Base-by-base conservation (phyloP, 805 yeast genomes). In the Spathaspora boniae region DNA sequence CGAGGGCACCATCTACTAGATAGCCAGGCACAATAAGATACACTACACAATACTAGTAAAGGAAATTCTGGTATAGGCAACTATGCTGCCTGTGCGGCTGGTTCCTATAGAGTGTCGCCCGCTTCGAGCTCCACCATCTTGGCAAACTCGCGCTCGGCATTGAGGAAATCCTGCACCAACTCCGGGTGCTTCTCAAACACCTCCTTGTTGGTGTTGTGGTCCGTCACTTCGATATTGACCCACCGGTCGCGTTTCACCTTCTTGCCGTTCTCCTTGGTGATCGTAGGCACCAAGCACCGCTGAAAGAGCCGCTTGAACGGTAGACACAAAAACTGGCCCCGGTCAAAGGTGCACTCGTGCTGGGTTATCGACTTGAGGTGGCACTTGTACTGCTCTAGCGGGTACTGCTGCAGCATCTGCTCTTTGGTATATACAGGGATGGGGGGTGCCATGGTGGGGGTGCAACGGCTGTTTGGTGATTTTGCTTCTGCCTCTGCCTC, bases 1-100 rank as follows among this genome's bases (percentile, higher is more conserved):
- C 8, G 99, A 93, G 66, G 97, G 97, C 7, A 62, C 82, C 24
- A 76, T 80, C 9, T 86, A 80, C 50, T 61, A 49, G 31, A 9
- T 22, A n/a, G n/a, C n/a, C n/a, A n/a, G n/a, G n/a, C n/a, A n/a
- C n/a, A n/a, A n/a, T n/a, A n/a, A n/a, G n/a, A n/a, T n/a, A n/a
- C n/a, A n/a, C n/a, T n/a, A n/a, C n/a, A n/a, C n/a, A n/a, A n/a
- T n/a, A n/a, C n/a, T n/a, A n/a, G n/a, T n/a, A n/a, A n/a, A n/a
- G n/a, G n/a, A n/a, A n/a, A n/a, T n/a, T n/a, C n/a, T n/a, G n/a
- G n/a, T n/a, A n/a, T n/a, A n/a, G n/a, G n/a, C n/a, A n/a, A n/a
- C n/a, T n/a, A n/a, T n/a, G n/a, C n/a, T n/a, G n/a, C n/a, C n/a
- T n/a, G n/a, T n/a, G n/a, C n/a, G n/a, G n/a, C n/a, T n/a, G n/a